Evolutionary conservation across 1,284 basidiomycete species (phyloP), one percentile per base, ranked within the genome.

Genomic region (Agaricales sp.): DNA sequence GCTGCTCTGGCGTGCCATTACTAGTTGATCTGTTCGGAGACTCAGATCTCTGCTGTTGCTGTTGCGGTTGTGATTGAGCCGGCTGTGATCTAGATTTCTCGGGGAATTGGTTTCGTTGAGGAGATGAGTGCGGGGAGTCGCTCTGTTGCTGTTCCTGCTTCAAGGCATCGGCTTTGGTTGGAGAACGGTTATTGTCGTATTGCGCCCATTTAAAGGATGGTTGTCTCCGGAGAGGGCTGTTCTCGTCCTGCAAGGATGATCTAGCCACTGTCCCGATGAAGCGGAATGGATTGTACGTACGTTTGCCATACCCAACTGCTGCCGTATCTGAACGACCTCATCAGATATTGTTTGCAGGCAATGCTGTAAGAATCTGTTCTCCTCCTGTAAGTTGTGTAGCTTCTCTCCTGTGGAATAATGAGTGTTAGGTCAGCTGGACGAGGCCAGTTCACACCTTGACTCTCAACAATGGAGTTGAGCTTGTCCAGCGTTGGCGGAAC

Each of bases 171-270:
- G 73, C 66, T 63, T 86, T 88, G 20, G 87, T 90, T 22, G 87
- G 87, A 30, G 87, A 89, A 53, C 79, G 79, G 51, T 76, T 66
- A 1, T 84, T 84, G 44, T 78, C 75, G 54, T 78, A 87, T 50
- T 80, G 74, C 1, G 83, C 82, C 87, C 87, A 91, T 59, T 87
- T 87, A 66, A 89, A 88, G 8, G 87, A 88, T 20, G 78, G 77
- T 57, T 85, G 83, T 50, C 86, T 74, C 47, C 68, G 71, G 14
- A 89, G 62, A 6, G 78, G 64, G 18, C 71, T 63, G 47, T 71
- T 75, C 37, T 76, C 72, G 18, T 81, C 78, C 59, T 80, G 68
- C 57, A 61, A 22, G 20, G 25, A 45, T 4, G 41, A 46, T 46
- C 43, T 26, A 22, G 23, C 25, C 50, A 16, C 39, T 30, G 25